phyloP scores from a whole-genome alignment of 2,329 filamentous ascomycete species.

The Neoarthrinium moseri region DNA sequence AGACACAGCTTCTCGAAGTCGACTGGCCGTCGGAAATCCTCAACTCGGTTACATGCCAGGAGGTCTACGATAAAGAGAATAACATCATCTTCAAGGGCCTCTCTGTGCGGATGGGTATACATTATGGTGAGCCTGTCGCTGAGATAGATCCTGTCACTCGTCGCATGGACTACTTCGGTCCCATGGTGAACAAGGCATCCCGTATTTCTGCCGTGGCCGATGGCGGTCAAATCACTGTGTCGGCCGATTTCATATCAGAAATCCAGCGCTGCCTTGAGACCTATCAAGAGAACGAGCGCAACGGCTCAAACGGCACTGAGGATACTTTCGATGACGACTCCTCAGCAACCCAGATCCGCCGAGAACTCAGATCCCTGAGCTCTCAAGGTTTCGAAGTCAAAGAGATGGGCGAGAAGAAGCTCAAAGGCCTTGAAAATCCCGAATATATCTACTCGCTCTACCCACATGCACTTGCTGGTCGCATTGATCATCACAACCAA shows the following conservation, averaged over 20 bases:
- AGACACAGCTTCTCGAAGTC: conserved; percentile 82
- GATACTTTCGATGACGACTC: conserved; percentile 75
- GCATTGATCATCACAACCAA: conserved; percentile 67
- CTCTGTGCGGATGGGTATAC: conserved; percentile 95
- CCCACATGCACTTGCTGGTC: conserved; percentile 80
- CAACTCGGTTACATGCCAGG: conserved; percentile 80
- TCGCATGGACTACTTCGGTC: conserved; percentile 98
- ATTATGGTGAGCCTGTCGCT: conserved; percentile 92
- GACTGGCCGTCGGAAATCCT: conserved; percentile 93
- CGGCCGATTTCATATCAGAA: conserved; percentile 94
- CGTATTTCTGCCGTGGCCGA: conserved; percentile 94
- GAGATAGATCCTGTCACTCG: conserved; percentile 95
- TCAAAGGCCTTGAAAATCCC: conserved; percentile 96
- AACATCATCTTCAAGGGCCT: conserved; percentile 90
- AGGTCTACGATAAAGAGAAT: conserved; percentile 78
- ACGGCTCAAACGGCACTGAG: conserved; percentile 66
- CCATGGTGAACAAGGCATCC: conserved; percentile 97
- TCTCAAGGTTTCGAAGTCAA: conserved; percentile 96
- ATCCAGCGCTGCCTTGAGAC: conserved; percentile 88
- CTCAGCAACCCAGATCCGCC: conserved; percentile 74
- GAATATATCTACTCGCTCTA: conserved; percentile 96
- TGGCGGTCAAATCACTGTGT: conserved; percentile 95
- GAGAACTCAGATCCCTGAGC: conserved; percentile 82
- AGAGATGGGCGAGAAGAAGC: conserved; percentile 89
- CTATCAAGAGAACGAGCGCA: conserved; percentile 80